Evolutionary conservation across 129 eudicot genomes (phyloP), one percentile per base, ranked within the genome.

Genomic region (Saussurea involucrata): DNA sequence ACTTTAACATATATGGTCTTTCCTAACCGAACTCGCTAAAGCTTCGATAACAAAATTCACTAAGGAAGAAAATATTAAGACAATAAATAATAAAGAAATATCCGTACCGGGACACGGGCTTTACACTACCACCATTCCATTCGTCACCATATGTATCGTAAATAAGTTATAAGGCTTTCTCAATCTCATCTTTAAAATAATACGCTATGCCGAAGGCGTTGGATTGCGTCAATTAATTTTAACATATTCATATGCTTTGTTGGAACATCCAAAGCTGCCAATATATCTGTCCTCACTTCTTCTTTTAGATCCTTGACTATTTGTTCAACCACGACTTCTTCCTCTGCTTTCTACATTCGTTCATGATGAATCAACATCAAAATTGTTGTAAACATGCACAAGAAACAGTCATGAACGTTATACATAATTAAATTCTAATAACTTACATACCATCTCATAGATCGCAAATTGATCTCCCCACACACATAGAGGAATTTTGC

Each of bases 151-250:
- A 73, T 2, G 66, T 29, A 5, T 80, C 69, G 25, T 66, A 57
- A 1, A 73, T 66, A 29, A 60, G 58, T 0, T 68, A 33, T 8
- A 89, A 77, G 4, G 74, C 42, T 7, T 36, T 9, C 1, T 79
- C 83, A 25, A 89, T 79, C 68, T 86, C 90, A 5, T 72, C 31
- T 31, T 86, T 83, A 44, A 84, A 89, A 60, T 79, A 81, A 58
- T 86, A 89, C 4, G 69, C 40, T 20, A 89, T 67, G 9, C 87
- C 89, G n/a, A 3, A 86, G 87, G 24, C 88, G 85, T 82, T 86
- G 87, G 74, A 89, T 71, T 24, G 73, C 78, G 61, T 89, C 86
- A 21, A 89, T 74, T 8, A 86, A 44, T 25, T 68, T 57, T 7
- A 88, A 5, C 18, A 80, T 44, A n/a, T 81, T 74, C 18, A 63